Base-by-base conservation (phyloP, 805 yeast species). In the Monosporozyma siamensis region DNA sequence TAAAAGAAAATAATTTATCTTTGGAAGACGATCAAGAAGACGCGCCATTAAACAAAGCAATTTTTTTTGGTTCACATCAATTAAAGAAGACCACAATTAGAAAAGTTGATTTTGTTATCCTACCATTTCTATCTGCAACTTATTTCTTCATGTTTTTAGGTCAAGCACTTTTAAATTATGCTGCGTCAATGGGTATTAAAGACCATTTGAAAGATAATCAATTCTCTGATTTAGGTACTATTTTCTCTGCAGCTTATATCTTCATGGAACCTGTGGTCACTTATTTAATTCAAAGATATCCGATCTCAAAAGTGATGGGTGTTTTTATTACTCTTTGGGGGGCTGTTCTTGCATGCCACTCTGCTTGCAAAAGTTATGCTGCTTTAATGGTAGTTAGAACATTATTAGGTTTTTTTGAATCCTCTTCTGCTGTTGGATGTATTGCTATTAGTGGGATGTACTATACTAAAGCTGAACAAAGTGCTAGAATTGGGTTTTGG, bases 121-220 rank as follows among this genome's bases (percentile, higher is more conserved):
- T 76, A 55, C 68, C 78, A 0, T 58, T 76, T 22, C 56, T 78
- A 49, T 73, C 80, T 48, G 62, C 68, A 27, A 68, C 75, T 10
- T 78, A 78, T 49, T 70, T 77, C 43, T 58, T 77, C n/a, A 80
- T 77, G 61, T 75, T 74, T 50, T 60, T 77, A 42, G 84, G 78
- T 49, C 78, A 78, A 51, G 67, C 75, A 12, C 58, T 78, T 39
- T 58, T 74, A 31, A 77, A 77, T 47, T 75, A 77, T 51, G 79
- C 83, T 2, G 78, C 78, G 11, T 77, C 78, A 1, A 74, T 78
- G 81, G 82, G 82, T 1, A 74, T 78, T 49, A 73, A 70, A 51
- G 55, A 64, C 2, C 67, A 74, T 51, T 62, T 75, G 46, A 60
- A 63, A 31, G 64, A 69, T 7, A 66, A 74, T 34, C 72, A 77